Evolutionary conservation across 805 yeast genomes (phyloP).

Genomic region (Wickerhamomyces mucosus): DNA sequence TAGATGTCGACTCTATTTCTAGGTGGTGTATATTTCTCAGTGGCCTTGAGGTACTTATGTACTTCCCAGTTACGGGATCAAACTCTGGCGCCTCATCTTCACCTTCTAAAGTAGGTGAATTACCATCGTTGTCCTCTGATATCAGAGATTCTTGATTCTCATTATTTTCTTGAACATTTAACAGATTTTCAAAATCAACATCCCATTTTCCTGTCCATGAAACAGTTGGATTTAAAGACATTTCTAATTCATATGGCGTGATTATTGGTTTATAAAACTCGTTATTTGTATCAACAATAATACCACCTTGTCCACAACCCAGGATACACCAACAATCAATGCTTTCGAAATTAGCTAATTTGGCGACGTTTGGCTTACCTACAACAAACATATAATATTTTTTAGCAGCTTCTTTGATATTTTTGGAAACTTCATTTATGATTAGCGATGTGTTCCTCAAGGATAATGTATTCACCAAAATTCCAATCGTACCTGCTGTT

Average conservation of each 20-base stretch:
- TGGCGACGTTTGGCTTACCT: constrained; percentile 96
- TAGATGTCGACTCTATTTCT: constrained; percentile 37
- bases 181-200: constrained; percentile 59
- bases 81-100: constrained; percentile 69
- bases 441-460: constrained; percentile 63
- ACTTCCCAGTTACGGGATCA: constrained; percentile 80
- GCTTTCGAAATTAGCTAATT: constrained; percentile 90
- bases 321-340: constrained; percentile 90
- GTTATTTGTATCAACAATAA: constrained; percentile 66
- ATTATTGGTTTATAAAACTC: constrained; percentile 86
- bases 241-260: constrained; percentile 82
- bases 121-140: constrained; percentile 10
- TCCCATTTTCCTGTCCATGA: constrained; percentile 95
- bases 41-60: constrained; percentile 64
- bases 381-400: constrained; percentile 92
- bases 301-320: constrained; percentile 93
- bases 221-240: constrained; percentile 69
- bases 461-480: constrained; percentile 84
- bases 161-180: constrained; percentile 25
- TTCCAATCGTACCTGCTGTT: constrained; percentile 86
- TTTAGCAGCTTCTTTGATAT: constrained; percentile 70
- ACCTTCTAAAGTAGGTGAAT: constrained; percentile 3
- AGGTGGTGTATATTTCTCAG: constrained; percentile 58
- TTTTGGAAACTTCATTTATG: constrained; percentile 46
- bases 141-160: constrained; percentile 23